Evolutionary conservation across 345 rosid genomes (phyloP), one percentile per base, ranked within the genome.

Genomic region (Anacardium occidentale): DNA sequence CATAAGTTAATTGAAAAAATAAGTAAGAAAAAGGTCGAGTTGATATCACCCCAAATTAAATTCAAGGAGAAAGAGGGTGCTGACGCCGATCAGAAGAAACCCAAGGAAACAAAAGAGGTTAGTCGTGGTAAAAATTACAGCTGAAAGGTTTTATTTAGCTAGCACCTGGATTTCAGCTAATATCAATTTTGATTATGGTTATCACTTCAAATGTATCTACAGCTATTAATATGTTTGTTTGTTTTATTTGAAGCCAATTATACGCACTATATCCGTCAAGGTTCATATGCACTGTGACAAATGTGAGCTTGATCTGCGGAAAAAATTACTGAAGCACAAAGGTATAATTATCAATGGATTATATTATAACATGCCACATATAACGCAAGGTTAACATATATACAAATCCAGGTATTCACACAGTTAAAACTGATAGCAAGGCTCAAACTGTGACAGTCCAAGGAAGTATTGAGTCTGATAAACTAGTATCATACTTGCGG

Each of bases 281-380:
- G 89, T 88, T 74, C 84, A 88, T 76, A 79, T 93, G 80, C 97
- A 93, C 73, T 93, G 98, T 54, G 81, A 79, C 29, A 80, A 88
- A 81, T 93, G 98, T 53, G 93, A 86, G 62, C 71, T 63, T 57
- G 98, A 91, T 57, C 84, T 91, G 75, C 81, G 80, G 40, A 64
- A 62, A 50, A 88, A 84, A 76, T 83, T 91, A 66, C 52, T 88
- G 61, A 83, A 71, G 72, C 89, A 88, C 80, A 85, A 71, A 91
- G 93, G 97, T 91, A 83, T n/a, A n/a, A n/a, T 18, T 7, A 4
- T 37, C 8, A 37, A 7, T 37, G 42, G 42, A 54, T 25, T 4
- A 29, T 1, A 37, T 20, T 3, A 34, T 2, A 34, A 1, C 4
- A 34, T 34, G 37, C 37, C 37, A 34, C 42, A 37, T n/a, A 40